Evolutionary conservation across 306 rosid genomes (phyloP).

Genomic region (Hippophae tibetana): DNA sequence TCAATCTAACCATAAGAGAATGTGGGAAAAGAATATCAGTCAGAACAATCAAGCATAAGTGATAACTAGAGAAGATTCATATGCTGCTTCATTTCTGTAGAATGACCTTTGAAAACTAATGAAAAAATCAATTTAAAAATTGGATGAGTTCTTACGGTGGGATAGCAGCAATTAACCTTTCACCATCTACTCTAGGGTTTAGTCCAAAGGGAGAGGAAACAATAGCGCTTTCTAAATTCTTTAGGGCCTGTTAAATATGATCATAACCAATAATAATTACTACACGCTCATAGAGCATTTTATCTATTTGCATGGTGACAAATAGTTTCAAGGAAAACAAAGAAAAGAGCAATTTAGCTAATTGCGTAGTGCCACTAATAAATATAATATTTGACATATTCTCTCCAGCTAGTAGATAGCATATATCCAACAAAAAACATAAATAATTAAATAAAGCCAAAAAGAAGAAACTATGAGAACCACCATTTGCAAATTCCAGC

Average conservation of each 20-base stretch:
- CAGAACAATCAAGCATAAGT: slow-evolving; percentile 1
- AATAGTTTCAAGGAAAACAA: neutral
- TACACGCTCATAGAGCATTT: neutral
- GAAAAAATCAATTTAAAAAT: slow-evolving; percentile 13
- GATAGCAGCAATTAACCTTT: slow-evolving; percentile 80
- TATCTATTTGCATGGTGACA: neutral
- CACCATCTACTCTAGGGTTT: slow-evolving; percentile 73
- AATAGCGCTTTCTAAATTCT: slow-evolving; percentile 74
- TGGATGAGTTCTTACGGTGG: slow-evolving; percentile 63
- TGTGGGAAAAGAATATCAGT: slow-evolving; percentile 19
- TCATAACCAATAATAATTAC: neutral
- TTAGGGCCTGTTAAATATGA: slow-evolving; percentile 46
- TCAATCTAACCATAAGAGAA: slow-evolving; percentile 55
- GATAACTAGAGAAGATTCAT: neutral
- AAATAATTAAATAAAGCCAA: neutral
- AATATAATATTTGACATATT: too few species aligned
- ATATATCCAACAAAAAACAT: neutral
- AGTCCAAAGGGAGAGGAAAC: slow-evolving; percentile 79
- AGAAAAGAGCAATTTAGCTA: too few species aligned
- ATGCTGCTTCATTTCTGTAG: neutral
- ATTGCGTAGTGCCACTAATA: too few species aligned
- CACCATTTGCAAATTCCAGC: neutral
- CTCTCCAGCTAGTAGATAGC: too few species aligned
- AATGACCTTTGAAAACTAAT: slow-evolving; percentile 6
- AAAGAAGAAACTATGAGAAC: neutral